phyloP scores from a whole-genome alignment of 2,329 filamentous ascomycete genomes.

The Teratosphaeriaceae sp. region DNA sequence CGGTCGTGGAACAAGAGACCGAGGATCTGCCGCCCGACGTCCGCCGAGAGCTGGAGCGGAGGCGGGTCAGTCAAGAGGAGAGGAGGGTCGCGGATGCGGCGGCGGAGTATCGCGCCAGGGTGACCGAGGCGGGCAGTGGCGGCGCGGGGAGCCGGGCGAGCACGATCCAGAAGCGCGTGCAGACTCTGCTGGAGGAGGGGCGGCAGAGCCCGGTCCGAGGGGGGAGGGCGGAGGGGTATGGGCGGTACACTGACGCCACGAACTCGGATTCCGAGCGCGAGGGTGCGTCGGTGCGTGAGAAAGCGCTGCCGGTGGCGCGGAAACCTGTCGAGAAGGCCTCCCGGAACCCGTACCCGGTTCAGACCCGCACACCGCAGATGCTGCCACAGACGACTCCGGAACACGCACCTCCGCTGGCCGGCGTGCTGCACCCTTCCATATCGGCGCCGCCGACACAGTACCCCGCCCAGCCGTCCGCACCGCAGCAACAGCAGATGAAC shows the following conservation, averaged over 20 bases:
- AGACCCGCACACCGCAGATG: slow-evolving; percentile 1
- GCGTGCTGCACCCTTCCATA: slow-evolving; percentile 21
- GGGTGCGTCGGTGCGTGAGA: too few relatives aligned
- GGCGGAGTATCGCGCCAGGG: slow-evolving; percentile 73
- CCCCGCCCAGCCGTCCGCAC: too few relatives aligned
- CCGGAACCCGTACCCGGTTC: slow-evolving; percentile 1
- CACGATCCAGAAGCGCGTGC: slow-evolving; percentile 89
- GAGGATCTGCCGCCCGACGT: slow-evolving; percentile 79
- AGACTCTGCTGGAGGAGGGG: slow-evolving; percentile 75
- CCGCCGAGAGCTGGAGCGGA: slow-evolving; percentile 80
- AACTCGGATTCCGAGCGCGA: neutral
- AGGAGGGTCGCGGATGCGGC: slow-evolving; percentile 81
- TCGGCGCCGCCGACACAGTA: slow-evolving; percentile 28
- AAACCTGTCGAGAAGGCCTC: slow-evolving; percentile 16
- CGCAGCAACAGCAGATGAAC: neutral
- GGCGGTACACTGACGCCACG: slow-evolving; percentile 63
- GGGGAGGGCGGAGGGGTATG: slow-evolving; percentile 83
- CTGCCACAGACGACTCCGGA: neutral
- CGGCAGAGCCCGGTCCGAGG: slow-evolving; percentile 50
- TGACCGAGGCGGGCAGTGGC: slow-evolving; percentile 54
- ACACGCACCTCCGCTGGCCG: neutral
- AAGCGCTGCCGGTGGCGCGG: slow-evolving; percentile 20
- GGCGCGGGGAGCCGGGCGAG: slow-evolving; percentile 58
- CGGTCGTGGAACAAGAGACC: slow-evolving; percentile 55
- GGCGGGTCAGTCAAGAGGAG: slow-evolving; percentile 78